Evolutionary conservation across 176 grass and related monocot genomes (phyloP).

Genomic region (Pontederia paniculata): DNA sequence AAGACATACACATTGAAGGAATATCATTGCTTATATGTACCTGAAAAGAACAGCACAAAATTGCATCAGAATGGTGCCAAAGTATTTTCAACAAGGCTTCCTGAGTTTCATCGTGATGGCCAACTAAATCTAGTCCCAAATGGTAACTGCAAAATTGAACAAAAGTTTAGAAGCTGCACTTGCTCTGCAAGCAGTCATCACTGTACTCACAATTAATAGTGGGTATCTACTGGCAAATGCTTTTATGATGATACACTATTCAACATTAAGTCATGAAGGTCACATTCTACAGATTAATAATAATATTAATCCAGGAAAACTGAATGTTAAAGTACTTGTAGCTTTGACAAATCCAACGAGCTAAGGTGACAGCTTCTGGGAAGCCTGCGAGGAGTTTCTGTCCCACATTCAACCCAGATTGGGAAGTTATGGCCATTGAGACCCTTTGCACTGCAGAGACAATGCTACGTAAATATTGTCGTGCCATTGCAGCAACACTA

Average conservation of each 20-base stretch:
- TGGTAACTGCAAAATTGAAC: conserved; percentile 47
- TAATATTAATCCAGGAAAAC: too few species aligned
- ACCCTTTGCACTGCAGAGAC: conserved; percentile 87
- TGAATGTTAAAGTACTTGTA: conserved; percentile 52
- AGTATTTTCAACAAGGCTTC: neutral
- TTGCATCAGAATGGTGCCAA: too few species aligned
- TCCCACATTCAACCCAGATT: conserved; percentile 37
- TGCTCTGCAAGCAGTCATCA: neutral
- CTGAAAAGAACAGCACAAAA: too few species aligned
- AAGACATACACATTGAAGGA: too few species aligned
- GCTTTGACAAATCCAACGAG: conserved; percentile 87
- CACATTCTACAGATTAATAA: too few species aligned
- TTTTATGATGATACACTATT: too few species aligned
- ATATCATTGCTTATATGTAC: too few species aligned
- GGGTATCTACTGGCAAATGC: too few species aligned
- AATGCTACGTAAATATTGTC: conserved; percentile 81
- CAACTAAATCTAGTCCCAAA: conserved; percentile 58
- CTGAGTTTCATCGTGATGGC: conserved; percentile 42
- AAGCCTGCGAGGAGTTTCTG: conserved; percentile 56
- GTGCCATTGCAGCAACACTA: conserved; percentile 62
- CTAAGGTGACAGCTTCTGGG: conserved; percentile 70
- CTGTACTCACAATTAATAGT: too few species aligned
- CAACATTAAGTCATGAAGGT: too few species aligned
- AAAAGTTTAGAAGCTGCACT: too few species aligned
- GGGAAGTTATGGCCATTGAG: conserved; percentile 60